A percentile compares a stretch with the other conserved stretches of the same genome.
Evolutionary conservation across 768 basidiomycete species (phyloP).

Genomic region (Paxillus ammoniavirescens): DNA sequence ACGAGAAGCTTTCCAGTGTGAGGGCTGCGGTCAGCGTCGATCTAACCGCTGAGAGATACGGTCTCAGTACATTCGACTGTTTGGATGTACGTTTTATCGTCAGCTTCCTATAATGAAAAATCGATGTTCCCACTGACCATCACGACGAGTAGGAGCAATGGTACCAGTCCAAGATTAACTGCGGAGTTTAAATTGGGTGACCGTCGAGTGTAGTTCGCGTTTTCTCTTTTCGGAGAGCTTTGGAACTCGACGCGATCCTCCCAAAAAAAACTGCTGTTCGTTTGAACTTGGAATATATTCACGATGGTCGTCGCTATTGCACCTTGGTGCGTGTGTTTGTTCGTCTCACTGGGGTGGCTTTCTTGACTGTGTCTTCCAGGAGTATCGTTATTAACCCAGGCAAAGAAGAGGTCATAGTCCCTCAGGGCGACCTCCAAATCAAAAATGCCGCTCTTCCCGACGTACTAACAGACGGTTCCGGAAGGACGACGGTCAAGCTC

Average conservation of each 20-base stretch:
- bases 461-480: constrained; percentile 56
- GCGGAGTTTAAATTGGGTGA: constrained; percentile 47
- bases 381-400: constrained; percentile 59
- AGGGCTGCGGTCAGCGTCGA: constrained; percentile 97
- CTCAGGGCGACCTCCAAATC: constrained; percentile 70
- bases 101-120: neutral
- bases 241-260: neutral
- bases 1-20: constrained; percentile 96
- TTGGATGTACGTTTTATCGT: constrained; percentile 6
- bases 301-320: constrained; percentile 63
- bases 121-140: constrained; percentile 50
- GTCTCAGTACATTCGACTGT: constrained; percentile 93
- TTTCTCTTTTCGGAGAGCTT: constrained; percentile 3
- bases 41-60: constrained; percentile 94
- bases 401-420: constrained; percentile 52
- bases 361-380: constrained; percentile 39
- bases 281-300: constrained; percentile 4
- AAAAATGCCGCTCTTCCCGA: constrained; percentile 84
- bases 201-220: neutral
- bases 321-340: constrained; percentile 52
- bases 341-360: constrained; percentile 2
- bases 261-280: constrained; percentile 17
- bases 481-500: constrained; percentile 68
- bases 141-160: constrained; percentile 16
- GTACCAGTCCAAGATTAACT: constrained; percentile 3